phyloP scores from a whole-genome alignment of 2,329 filamentous ascomycete species.

The Diaporthe sp. region DNA sequence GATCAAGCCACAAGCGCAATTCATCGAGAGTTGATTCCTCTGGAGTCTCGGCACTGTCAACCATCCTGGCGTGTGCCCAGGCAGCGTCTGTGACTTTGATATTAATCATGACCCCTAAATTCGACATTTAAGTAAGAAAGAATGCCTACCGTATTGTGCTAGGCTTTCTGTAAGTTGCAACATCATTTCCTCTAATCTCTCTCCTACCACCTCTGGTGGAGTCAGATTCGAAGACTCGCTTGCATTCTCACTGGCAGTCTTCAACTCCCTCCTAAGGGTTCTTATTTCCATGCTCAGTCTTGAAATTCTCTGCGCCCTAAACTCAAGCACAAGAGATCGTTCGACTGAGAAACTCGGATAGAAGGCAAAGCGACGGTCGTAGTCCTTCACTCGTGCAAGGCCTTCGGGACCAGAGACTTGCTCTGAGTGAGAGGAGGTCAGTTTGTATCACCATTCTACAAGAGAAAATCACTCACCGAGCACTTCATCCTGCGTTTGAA shows the following conservation, averaged over 20 bases:
- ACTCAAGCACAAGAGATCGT: neutral
- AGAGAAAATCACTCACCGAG: neutral
- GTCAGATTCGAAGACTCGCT: neutral
- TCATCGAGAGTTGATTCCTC: neutral
- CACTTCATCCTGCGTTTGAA: neutral
- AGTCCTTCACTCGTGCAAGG: constrained; percentile 19
- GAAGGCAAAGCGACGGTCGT: constrained; percentile 29
- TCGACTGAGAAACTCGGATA: constrained; percentile 10
- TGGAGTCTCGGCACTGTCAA: neutral
- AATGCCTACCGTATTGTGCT: constrained; percentile 11
- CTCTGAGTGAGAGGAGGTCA: neutral
- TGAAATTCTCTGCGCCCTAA: neutral
- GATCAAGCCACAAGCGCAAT: neutral
- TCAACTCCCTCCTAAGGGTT: neutral
- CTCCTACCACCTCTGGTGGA: neutral
- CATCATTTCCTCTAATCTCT: neutral
- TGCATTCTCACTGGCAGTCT: neutral
- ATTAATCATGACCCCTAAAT: neutral
- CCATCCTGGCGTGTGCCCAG: neutral
- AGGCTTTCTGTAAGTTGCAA: neutral
- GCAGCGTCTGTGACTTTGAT: neutral
- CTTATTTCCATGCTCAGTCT: neutral
- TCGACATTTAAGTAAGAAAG: rapidly evolving
- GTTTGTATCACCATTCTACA: too few species aligned
- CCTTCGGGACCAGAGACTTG: neutral